Evolutionary conservation across 306 rosid genomes (phyloP).

Genomic region (Prunus armeniaca): DNA sequence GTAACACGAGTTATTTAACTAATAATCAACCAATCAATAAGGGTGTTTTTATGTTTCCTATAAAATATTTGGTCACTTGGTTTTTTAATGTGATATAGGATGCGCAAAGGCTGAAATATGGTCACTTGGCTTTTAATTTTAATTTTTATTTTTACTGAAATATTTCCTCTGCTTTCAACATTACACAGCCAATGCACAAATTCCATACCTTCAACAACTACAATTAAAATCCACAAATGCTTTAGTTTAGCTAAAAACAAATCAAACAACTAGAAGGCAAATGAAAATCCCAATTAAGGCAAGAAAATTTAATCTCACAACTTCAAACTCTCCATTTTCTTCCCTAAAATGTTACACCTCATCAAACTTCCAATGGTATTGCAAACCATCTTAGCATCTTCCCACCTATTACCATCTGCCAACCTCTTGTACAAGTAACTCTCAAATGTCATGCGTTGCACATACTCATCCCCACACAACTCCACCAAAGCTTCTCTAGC

Average conservation of each 20-base stretch:
- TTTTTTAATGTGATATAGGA: too few species aligned
- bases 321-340: constrained; percentile 31
- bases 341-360: constrained; percentile 45
- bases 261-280: not conserved
- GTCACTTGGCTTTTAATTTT: too few species aligned
- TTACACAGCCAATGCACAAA: too few species aligned
- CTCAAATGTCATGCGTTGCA: constrained; percentile 88
- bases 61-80: too few species aligned
- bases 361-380: constrained; percentile 66
- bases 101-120: too few species aligned
- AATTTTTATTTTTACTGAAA: too few species aligned
- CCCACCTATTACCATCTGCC: constrained; percentile 53
- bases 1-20: too few species aligned
- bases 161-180: too few species aligned
- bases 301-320: not conserved
- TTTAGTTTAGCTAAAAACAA: not conserved
- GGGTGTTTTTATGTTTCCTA: too few species aligned
- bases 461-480: constrained; percentile 86
- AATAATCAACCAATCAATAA: too few species aligned
- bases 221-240: too few species aligned
- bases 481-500: constrained; percentile 89
- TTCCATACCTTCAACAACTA: too few species aligned
- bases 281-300: not conserved
- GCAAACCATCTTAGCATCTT: constrained; percentile 59
- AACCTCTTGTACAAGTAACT: constrained; percentile 79